Conservation (phyloP, 306 rosid species). For the Pterocarpus macrocarpus region DNA sequence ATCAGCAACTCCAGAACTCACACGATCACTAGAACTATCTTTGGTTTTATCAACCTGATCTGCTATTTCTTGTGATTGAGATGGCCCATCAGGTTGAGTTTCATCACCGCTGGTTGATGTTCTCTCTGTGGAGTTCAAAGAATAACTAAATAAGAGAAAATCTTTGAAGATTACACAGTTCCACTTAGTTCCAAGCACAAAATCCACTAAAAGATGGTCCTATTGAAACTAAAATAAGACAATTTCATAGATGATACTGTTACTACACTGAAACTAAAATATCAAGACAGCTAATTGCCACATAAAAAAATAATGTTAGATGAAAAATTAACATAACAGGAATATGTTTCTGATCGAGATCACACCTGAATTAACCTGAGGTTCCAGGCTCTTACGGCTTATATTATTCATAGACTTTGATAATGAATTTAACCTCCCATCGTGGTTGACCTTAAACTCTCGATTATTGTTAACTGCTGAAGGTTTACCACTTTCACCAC, state of each 20-base stretch:
- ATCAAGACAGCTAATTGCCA: constrained; percentile 23
- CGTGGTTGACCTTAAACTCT: constrained; percentile 67
- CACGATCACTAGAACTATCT: constrained; percentile 58
- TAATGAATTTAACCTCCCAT: constrained; percentile 59
- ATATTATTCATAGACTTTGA: constrained; percentile 60
- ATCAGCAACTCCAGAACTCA: constrained; percentile 52
- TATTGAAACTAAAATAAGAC: constrained; percentile 43
- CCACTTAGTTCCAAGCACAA: constrained; percentile 51
- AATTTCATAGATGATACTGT: constrained; percentile 15
- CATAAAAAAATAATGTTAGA: background rate
- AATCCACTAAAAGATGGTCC: constrained; percentile 52
- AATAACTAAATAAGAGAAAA: constrained; percentile 54
- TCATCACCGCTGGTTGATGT: constrained; percentile 52
- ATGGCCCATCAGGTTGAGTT: constrained; percentile 53
- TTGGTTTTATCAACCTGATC: constrained; percentile 60
- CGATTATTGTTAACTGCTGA: constrained; percentile 57
- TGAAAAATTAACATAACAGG: constrained; percentile 15
- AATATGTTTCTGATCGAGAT: constrained; percentile 32
- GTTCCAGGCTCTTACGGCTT: constrained; percentile 61
- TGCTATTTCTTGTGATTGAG: constrained; percentile 54
- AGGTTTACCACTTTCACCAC: constrained; percentile 64
- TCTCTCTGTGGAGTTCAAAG: constrained; percentile 54
- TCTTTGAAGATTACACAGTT: constrained; percentile 49
- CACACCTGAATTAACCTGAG: constrained; percentile 71
- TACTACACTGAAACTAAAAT: constrained; percentile 31